Base-by-base conservation (phyloP, 352 stramenopile species). In the Phytopythium delawarense region DNA sequence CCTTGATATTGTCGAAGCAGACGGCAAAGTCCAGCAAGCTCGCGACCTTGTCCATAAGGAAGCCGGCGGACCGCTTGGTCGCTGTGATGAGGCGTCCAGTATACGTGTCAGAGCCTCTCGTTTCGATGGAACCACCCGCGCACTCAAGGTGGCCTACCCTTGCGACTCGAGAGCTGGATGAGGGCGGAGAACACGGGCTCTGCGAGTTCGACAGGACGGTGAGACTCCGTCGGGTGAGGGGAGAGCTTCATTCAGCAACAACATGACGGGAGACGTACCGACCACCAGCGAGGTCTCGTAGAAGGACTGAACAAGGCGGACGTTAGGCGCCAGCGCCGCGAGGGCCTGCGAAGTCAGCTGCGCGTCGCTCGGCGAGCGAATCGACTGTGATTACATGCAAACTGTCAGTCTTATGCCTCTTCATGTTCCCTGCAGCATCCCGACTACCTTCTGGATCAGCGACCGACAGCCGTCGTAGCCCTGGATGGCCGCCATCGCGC, bases 1-100 rank as follows among this genome's bases (percentile, higher is more conserved):
- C 59, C 64, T 88, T 88, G 39, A 81, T 61, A 49, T 65, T 75
- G 60, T 88, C 79, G 44, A 88, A 88, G 53, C 58, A 69, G 18
- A 88, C 67, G 15, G 71, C 74, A 46, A 82, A 87, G 51, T 84
- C 77, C 21, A 87, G 63, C 9, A 88, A 39, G 57, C 78, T 78
- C 6, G 76, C 75, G 32, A 87, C 72, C 57, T 80, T 87, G 39
- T 81, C 75, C 64, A 80, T 78, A 7, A 81, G 64, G 44, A 70
- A 72, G 52, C 55, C 70, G 53, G 70, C 66, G 39, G 74, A 54
- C 59, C 80, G 77, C 59, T 78, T 69, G 48, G 65, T 76, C 59
- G 67, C 67, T 80, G 32, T n/a, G 25, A 21, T 25, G 7, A n/a
- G 1, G 20, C n/a, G 30, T 7, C 40, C 5, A 20, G 13, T 1